phyloP scores from a whole-genome alignment of 768 basidiomycete species.

The Tulasnella sp. region DNA sequence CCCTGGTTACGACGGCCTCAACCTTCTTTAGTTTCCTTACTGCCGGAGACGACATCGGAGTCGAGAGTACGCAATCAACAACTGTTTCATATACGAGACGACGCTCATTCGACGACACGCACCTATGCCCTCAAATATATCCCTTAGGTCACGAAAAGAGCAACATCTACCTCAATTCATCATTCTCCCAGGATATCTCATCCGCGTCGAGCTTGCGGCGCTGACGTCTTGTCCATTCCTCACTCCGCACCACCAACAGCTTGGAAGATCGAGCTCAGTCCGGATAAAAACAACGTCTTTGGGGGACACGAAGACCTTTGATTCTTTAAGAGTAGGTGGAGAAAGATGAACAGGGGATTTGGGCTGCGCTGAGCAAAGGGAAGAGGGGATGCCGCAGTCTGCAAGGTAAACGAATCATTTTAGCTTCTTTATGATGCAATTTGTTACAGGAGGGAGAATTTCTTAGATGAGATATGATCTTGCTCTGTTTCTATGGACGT shows the following conservation, averaged over 20 bases:
- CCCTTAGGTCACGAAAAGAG: slow-evolving; percentile 28
- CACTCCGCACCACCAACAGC: background rate
- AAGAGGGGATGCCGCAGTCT: background rate
- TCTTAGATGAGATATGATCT: background rate
- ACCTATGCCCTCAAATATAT: background rate
- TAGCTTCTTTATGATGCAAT: background rate
- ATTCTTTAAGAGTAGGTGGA: slow-evolving; percentile 13
- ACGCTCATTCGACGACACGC: too few relatives aligned
- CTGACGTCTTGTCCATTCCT: slow-evolving; percentile 37
- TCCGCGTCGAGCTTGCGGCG: slow-evolving; percentile 36
- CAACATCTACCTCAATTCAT: slow-evolving; percentile 38
- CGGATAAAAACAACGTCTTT: slow-evolving; percentile 32
- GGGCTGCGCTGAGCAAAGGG: background rate
- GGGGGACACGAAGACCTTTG: background rate
- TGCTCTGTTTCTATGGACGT: too few relatives aligned
- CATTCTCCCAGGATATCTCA: slow-evolving; percentile 36
- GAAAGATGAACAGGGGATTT: background rate
- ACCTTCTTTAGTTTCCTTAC: slow-evolving; percentile 29
- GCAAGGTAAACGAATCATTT: background rate
- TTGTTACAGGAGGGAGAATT: background rate
- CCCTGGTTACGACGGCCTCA: slow-evolving; percentile 3
- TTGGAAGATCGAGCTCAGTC: slow-evolving; percentile 35
- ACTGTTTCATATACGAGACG: too few relatives aligned
- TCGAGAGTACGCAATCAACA: slow-evolving; percentile 23
- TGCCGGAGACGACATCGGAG: slow-evolving; percentile 23